Conservation (phyloP, 2,329 filamentous ascomycete genomes). For the Fusarium illudens region DNA sequence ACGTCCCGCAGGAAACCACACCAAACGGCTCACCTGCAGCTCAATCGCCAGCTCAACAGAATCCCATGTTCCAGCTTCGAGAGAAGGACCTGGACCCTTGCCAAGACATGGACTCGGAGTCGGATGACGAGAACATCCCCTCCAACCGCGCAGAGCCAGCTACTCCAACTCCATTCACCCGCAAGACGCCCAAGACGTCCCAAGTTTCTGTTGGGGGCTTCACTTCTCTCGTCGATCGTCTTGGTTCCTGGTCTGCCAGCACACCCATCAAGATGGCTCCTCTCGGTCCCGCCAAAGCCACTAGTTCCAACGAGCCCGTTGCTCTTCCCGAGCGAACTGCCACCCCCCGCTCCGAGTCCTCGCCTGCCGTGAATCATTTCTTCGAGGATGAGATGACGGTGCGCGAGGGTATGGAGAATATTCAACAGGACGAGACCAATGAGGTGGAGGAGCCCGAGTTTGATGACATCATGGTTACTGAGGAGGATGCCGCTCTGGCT, state of each 20-base stretch:
- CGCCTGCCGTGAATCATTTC: conserved; percentile 58
- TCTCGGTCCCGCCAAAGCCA: conserved; percentile 39
- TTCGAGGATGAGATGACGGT: conserved; percentile 69
- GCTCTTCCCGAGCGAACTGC: neutral
- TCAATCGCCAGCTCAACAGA: conserved; percentile 29
- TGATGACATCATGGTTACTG: conserved; percentile 57
- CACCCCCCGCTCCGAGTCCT: conserved; percentile 41
- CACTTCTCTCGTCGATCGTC: conserved; percentile 68
- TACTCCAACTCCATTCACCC: conserved; percentile 52
- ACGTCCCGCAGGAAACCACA: conserved; percentile 10
- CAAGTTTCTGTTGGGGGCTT: conserved; percentile 59
- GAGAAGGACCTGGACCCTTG: conserved; percentile 58
- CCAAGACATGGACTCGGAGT: conserved; percentile 58
- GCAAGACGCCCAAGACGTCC: conserved; percentile 39
- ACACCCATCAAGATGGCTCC: conserved; percentile 54
- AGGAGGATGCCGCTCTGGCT: conserved; percentile 66
- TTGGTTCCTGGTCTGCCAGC: conserved; percentile 69
- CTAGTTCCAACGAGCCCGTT: conserved; percentile 51
- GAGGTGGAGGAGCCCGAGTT: conserved; percentile 47
- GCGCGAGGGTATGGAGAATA: conserved; percentile 39
- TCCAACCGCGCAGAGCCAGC: conserved; percentile 47
- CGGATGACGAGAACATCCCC: conserved; percentile 59
- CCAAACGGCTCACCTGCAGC: conserved; percentile 7
- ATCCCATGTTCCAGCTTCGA: conserved; percentile 52
- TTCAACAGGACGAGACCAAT: conserved; percentile 19